phyloP scores from a whole-genome alignment of 1,139 yeast species.

The Candida sp. region DNA sequence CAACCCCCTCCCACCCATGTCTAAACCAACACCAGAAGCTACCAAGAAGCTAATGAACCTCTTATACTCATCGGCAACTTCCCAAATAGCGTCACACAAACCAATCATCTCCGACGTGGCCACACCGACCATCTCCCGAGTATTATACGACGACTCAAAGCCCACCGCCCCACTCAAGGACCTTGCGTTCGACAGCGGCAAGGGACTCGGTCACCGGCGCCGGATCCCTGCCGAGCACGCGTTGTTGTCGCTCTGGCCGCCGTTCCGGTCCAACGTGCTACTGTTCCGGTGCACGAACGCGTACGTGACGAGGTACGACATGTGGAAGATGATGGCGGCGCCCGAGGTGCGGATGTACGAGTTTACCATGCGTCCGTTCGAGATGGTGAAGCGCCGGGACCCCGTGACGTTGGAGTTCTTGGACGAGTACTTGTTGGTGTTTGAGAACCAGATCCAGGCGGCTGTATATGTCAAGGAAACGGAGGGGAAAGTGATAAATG shows the following conservation, averaged over 20 bases:
- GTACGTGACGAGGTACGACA: slow-evolving; percentile 40
- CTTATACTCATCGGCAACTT: slow-evolving; percentile 33
- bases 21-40: slow-evolving; percentile 23
- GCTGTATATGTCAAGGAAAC: slow-evolving; percentile 56
- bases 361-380: slow-evolving; percentile 18
- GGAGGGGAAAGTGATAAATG: slow-evolving; percentile 51
- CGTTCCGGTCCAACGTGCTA: slow-evolving; percentile 31
- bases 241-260: slow-evolving; percentile 7
- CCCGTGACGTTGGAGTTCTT: slow-evolving; percentile 42
- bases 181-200: neutral
- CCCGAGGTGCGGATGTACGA: too few species aligned
- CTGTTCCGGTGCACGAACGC: slow-evolving; percentile 40
- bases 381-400: slow-evolving; percentile 51
- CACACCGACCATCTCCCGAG: slow-evolving; percentile 4
- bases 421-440: slow-evolving; percentile 57
- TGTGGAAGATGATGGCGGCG: slow-evolving; percentile 28
- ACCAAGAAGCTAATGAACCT: slow-evolving; percentile 34
- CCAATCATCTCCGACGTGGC: slow-evolving; percentile 1
- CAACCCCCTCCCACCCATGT: slow-evolving; percentile 5
- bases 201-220: neutral
- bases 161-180: neutral
- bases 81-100: slow-evolving; percentile 27
- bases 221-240: slow-evolving; percentile 12
- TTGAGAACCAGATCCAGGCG: slow-evolving; percentile 51
- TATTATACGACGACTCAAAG: neutral